A percentile compares a stretch with the other conserved stretches of the same genome.
These are phyloP conservation scores for Sinapis alba DNA, from an alignment of 441 rosid genomes.

Conservation along the genomic window DNA sequence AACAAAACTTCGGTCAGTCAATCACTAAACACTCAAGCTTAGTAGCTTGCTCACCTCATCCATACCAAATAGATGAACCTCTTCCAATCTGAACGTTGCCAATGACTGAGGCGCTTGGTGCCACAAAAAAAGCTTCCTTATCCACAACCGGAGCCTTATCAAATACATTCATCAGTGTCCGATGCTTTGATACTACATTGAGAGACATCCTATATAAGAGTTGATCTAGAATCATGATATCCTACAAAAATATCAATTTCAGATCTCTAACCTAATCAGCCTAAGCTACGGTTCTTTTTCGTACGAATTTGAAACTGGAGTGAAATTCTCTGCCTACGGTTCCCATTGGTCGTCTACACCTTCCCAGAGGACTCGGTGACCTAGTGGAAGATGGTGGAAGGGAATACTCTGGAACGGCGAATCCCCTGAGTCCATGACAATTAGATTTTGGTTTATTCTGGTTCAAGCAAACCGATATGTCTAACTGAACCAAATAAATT, in stretches of 20 bases:
- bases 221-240: background rate
- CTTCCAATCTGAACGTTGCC: slow-evolving; percentile 89
- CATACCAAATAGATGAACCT: slow-evolving; percentile 92
- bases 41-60: slow-evolving; percentile 66
- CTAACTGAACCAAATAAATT: too few relatives aligned
- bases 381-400: slow-evolving; percentile 5
- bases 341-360: slow-evolving; percentile 55
- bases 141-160: slow-evolving; percentile 82
- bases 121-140: slow-evolving; percentile 86
- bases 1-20: slow-evolving; percentile 7
- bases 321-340: slow-evolving; percentile 71
- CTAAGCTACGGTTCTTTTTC: background rate
- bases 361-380: slow-evolving; percentile 8
- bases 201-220: slow-evolving; percentile 7
- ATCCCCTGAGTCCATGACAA: background rate
- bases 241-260: background rate
- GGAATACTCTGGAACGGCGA: background rate
- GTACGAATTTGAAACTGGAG: background rate
- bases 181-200: slow-evolving; percentile 80
- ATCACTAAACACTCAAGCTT: slow-evolving; percentile 10
- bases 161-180: slow-evolving; percentile 83
- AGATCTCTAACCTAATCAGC: slow-evolving; percentile 26
- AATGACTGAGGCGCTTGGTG: slow-evolving; percentile 85
- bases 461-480: background rate
- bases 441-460: background rate